Evolutionary conservation across 345 rosid genomes (phyloP), one percentile per base, ranked within the genome.

Genomic region (Angophora floribunda): DNA sequence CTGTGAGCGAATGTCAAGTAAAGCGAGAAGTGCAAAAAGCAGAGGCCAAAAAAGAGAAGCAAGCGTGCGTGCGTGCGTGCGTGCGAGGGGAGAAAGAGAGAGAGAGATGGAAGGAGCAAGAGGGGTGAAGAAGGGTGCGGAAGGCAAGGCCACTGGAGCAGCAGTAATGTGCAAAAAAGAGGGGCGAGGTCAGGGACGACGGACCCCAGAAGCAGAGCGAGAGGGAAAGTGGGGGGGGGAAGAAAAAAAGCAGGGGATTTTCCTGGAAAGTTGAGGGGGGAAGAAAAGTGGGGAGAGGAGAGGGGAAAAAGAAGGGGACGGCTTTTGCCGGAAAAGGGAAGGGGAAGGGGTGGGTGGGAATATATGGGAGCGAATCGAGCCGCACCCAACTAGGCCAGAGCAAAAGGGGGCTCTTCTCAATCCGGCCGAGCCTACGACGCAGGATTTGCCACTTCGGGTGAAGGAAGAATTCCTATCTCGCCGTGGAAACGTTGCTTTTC

Each of bases 1-100:
- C 79, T 85, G 30, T 85, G 30, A 24, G 88, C 67, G 50, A 86
- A 87, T 86, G 70, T 87, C 57, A 44, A 28, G 63, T 67, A 89
- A 93, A 91, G 92, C 89, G 87, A 67, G 88, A 91, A 90, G 91
- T 89, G 89, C 90, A 91, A 91, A 92, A 90, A 88, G 90, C 90
- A 92, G 96, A 70, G 67, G 67, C 55, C 13, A 65, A 78, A 78
- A 45, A 51, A 51, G 41, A 14, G 28, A 22, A 21, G 84, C 49
- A 17, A 14, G 79, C 79, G 79, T 14, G 75, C 75, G 75, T 30
- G 63, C 63, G 63, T 7, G 55, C 21, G 55, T 17, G 75, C 75
- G 32, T 12, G 79, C 3, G 45, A 3, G 45, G 16, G 45, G 78
- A 65, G 41, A n/a, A 14, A 65, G 75, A 65, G 75, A 65, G 36